Conservation (phyloP, 2,329 filamentous ascomycete species). For the Lasiodiplodia gonubiensis region DNA sequence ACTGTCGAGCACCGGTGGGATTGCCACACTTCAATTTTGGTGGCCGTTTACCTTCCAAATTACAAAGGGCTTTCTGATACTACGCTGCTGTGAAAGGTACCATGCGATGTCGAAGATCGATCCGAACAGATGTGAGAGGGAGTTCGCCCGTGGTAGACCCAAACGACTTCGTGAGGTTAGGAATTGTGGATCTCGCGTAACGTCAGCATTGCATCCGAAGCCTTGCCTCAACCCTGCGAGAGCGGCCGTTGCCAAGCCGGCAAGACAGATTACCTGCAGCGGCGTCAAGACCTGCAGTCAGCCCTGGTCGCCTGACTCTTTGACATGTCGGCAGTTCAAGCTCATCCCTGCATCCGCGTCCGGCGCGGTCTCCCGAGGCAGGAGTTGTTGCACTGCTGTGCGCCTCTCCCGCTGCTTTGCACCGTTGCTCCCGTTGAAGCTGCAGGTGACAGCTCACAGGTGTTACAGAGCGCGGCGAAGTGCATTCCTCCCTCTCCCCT, state of each 20-base stretch:
- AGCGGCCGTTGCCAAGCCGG: conserved; percentile 27
- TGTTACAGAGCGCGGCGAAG: conserved; percentile 21
- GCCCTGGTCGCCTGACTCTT: conserved; percentile 28
- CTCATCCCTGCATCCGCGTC: conserved; percentile 28
- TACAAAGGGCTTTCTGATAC: conserved; percentile 8
- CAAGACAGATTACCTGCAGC: conserved; percentile 26
- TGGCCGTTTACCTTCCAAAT: conserved; percentile 18
- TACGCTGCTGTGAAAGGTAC: conserved; percentile 15
- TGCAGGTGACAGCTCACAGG: conserved; percentile 30
- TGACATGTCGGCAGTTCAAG: conserved; percentile 23
- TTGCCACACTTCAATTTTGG: conserved; percentile 6
- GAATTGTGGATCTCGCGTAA: conserved; percentile 24
- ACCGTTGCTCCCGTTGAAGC: conserved; percentile 25
- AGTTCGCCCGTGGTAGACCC: conserved; percentile 10
- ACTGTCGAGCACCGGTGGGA: not conserved
- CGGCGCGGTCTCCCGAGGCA: conserved; percentile 26
- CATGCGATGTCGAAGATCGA: conserved; percentile 4
- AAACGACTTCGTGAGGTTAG: not conserved
- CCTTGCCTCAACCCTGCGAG: conserved; percentile 23
- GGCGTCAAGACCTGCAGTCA: conserved; percentile 23
- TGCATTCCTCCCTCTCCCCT: conserved; percentile 27
- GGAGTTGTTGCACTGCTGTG: conserved; percentile 26
- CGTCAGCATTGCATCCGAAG: conserved; percentile 15
- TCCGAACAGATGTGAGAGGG: not conserved
- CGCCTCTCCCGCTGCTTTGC: conserved; percentile 28